phyloP scores from a whole-genome alignment of 768 basidiomycete species.

The Lyophyllum semitale region DNA sequence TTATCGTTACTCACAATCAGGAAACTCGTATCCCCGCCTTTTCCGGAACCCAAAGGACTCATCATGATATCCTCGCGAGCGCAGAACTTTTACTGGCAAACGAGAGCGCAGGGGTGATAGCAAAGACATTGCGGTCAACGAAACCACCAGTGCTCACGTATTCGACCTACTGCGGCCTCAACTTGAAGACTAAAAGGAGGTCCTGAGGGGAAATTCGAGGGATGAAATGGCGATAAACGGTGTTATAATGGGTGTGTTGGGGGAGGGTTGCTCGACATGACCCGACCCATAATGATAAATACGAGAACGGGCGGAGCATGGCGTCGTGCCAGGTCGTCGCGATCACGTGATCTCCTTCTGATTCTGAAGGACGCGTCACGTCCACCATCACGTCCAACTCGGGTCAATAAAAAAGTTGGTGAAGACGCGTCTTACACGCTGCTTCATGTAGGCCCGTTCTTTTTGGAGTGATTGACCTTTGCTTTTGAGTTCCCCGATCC shows the following conservation, averaged over 20 bases:
- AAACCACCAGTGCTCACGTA: neutral
- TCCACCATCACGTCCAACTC: neutral
- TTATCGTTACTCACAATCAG: constrained; percentile 61
- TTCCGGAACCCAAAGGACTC: constrained; percentile 80
- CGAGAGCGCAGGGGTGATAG: constrained; percentile 1
- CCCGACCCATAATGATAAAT: neutral
- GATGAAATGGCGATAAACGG: neutral
- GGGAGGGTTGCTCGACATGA: neutral
- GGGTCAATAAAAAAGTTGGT: too few species aligned
- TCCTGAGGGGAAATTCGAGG: neutral
- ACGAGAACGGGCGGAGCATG: constrained; percentile 3
- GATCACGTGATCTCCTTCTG: too few species aligned
- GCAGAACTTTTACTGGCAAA: neutral
- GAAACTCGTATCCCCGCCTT: constrained; percentile 59
- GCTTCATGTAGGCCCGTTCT: too few species aligned
- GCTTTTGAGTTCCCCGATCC: neutral
- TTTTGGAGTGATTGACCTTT: too few species aligned
- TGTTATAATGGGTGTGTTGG: neutral
- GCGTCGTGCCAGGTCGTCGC: neutral
- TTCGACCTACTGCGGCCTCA: neutral
- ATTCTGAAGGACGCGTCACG: neutral
- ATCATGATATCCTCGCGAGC: constrained; percentile 60
- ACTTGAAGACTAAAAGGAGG: neutral
- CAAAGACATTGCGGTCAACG: neutral
- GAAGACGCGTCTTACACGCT: too few species aligned